Percentiles rank a stretch among this genome's conserved stretches.
Evolutionary conservation across 495 filamentous ascomycete species (phyloP).

Genomic region (Hypoxylon cercidicola): DNA sequence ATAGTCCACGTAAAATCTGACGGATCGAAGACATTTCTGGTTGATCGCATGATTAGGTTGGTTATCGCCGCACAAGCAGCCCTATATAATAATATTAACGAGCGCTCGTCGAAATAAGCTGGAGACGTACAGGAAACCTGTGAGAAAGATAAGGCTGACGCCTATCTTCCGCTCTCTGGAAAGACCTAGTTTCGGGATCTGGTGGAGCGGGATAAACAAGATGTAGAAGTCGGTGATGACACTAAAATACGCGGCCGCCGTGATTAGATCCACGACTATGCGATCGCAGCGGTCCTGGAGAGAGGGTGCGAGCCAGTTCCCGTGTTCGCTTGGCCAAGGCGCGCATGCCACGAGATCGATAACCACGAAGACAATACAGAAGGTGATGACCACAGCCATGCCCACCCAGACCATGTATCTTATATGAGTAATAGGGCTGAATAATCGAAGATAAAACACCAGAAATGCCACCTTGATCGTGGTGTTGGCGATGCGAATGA

Average conservation of each 20-base stretch:
- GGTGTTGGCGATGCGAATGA: conserved; percentile 26
- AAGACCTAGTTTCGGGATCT: conserved; percentile 23
- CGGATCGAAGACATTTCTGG: conserved; percentile 16
- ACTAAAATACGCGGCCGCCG: conserved; percentile 18
- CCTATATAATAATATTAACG: neutral
- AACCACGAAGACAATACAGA: conserved; percentile 18
- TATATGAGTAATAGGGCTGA: conserved; percentile 20
- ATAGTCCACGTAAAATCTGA: conserved; percentile 34
- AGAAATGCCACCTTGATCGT: conserved; percentile 29
- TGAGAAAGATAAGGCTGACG: conserved; percentile 28
- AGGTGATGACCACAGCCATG: conserved; percentile 20
- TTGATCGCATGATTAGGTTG: conserved; percentile 20
- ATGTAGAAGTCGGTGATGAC: conserved; percentile 34
- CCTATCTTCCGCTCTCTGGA: conserved; percentile 30
- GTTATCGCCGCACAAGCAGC: conserved; percentile 13
- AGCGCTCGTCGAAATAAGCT: neutral
- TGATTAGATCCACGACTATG: conserved; percentile 13
- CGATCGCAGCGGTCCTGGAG: conserved; percentile 9
- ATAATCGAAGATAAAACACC: conserved; percentile 32
- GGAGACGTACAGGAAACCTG: conserved; percentile 25
- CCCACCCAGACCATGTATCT: conserved; percentile 31
- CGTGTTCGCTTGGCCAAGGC: conserved; percentile 53
- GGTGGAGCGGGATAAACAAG: conserved; percentile 30
- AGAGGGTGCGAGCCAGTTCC: conserved; percentile 30
- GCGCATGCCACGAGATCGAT: conserved; percentile 30